These are phyloP conservation scores for Pyrenophora seminiperda DNA, from an alignment of 2,329 filamentous ascomycete genomes.

Conservation along the genomic window DNA sequence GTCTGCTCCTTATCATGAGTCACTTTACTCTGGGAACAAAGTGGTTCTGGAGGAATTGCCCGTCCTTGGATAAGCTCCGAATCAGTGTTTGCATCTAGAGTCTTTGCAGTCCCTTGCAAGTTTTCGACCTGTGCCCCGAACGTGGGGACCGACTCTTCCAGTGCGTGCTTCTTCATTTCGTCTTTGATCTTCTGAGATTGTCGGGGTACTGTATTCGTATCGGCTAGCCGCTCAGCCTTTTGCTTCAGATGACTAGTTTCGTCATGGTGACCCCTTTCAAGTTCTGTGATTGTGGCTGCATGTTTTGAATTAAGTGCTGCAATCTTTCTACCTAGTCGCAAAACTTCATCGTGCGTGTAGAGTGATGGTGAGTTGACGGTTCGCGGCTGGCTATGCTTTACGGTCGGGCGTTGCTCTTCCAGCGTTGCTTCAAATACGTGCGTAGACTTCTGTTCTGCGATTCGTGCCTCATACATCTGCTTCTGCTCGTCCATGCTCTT, in stretches of 20 bases:
- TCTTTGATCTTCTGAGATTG: neutral
- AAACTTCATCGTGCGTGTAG: neutral
- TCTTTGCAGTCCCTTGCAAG: neutral
- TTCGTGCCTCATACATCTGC: neutral
- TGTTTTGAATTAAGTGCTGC: neutral
- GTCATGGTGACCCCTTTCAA: neutral
- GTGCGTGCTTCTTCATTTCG: neutral
- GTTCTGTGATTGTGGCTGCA: neutral
- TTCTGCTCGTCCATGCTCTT: constrained; percentile 3
- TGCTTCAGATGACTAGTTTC: neutral
- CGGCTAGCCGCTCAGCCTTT: neutral
- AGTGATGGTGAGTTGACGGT: neutral
- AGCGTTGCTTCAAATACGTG: neutral
- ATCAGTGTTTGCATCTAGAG: neutral
- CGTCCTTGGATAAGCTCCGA: neutral
- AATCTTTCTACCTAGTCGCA: neutral
- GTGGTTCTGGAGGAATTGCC: neutral
- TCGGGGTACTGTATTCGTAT: neutral
- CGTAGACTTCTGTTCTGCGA: neutral
- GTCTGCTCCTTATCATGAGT: neutral
- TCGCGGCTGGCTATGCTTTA: neutral
- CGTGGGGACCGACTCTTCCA: neutral
- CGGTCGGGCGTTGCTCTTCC: neutral
- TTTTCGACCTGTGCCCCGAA: neutral
- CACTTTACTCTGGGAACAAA: neutral